These are phyloP conservation scores for Funneliformis caledonium DNA, from an alignment of 371 early-diverging fungal genomes.

Conservation along the genomic window DNA sequence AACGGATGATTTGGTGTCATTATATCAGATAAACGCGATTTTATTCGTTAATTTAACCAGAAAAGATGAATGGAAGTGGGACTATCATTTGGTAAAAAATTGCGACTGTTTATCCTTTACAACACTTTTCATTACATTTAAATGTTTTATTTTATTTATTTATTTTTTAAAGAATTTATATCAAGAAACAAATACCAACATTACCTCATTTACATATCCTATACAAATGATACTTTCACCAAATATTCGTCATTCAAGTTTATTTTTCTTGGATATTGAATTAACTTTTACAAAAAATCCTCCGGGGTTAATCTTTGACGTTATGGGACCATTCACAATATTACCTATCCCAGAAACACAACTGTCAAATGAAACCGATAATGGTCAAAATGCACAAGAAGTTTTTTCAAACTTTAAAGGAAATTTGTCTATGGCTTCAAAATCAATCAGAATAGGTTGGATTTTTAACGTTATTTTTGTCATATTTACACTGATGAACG, in stretches of 20 bases:
- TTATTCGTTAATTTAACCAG: constrained; percentile 26
- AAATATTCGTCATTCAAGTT: constrained; percentile 25
- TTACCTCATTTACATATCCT: constrained; percentile 8
- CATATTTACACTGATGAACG: too few relatives aligned
- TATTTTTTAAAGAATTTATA: neutral
- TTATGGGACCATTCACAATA: constrained; percentile 26
- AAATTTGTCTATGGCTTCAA: neutral
- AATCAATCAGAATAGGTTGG: too few relatives aligned
- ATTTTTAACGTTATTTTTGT: neutral
- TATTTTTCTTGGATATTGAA: constrained; percentile 32
- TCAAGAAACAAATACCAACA: constrained; percentile 4
- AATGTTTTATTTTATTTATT: neutral
- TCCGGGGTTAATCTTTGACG: neutral
- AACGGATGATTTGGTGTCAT: neutral
- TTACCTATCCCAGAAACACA: constrained; percentile 19
- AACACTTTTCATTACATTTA: neutral
- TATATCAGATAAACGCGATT: constrained; percentile 15
- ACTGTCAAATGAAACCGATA: neutral
- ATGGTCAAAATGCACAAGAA: neutral
- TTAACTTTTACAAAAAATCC: neutral
- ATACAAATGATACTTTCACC: constrained; percentile 26
- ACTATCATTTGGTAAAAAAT: constrained; percentile 12
- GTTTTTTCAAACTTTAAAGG: neutral
- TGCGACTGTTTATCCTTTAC: neutral
- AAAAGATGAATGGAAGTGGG: constrained; percentile 26